Evolutionary conservation across 768 basidiomycete genomes (phyloP).

Genomic region (Dendrothele bispora): DNA sequence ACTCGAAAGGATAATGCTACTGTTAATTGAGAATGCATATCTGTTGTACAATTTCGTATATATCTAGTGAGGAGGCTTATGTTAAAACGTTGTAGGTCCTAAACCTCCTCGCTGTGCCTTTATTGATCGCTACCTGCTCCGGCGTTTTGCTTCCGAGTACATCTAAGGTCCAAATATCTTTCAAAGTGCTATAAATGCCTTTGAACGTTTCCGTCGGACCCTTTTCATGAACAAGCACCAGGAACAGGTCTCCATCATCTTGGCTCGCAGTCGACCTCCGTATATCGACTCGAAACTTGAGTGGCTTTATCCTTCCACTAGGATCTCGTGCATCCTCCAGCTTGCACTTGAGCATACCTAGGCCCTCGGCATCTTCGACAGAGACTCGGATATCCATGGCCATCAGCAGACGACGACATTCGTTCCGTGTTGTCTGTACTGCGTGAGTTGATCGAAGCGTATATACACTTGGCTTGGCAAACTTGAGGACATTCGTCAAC

Average conservation of each 20-base stretch:
- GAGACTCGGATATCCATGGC: conserved; percentile 69
- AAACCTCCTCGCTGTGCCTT: no score
- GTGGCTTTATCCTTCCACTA: conserved; percentile 58
- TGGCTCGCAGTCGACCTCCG: conserved; percentile 40
- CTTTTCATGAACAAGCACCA: conserved; percentile 80
- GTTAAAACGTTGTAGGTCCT: no score
- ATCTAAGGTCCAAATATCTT: conserved; percentile 71
- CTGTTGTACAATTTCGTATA: no score
- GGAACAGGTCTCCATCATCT: conserved; percentile 50
- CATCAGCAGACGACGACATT: conserved; percentile 73
- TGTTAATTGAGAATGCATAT: no score
- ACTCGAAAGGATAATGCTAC: no score
- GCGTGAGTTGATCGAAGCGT: conserved; percentile 59
- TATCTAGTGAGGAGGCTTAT: no score
- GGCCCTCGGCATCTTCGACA: conserved; percentile 53
- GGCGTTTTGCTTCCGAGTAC: conserved; percentile 11
- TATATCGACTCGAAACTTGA: conserved; percentile 84
- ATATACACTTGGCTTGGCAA: conserved; percentile 62
- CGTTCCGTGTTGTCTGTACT: conserved; percentile 63
- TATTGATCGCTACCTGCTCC: conserved; percentile 4
- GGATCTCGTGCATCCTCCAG: conserved; percentile 66
- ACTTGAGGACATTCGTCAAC: conserved; percentile 88
- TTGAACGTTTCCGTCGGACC: conserved; percentile 85
- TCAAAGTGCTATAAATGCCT: conserved; percentile 64
- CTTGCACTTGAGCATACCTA: conserved; percentile 74